A percentile compares a stretch with the other conserved stretches of the same genome.
Evolutionary conservation across 768 basidiomycete genomes (phyloP).

Genomic region (Pleurotus tuber-regium): DNA sequence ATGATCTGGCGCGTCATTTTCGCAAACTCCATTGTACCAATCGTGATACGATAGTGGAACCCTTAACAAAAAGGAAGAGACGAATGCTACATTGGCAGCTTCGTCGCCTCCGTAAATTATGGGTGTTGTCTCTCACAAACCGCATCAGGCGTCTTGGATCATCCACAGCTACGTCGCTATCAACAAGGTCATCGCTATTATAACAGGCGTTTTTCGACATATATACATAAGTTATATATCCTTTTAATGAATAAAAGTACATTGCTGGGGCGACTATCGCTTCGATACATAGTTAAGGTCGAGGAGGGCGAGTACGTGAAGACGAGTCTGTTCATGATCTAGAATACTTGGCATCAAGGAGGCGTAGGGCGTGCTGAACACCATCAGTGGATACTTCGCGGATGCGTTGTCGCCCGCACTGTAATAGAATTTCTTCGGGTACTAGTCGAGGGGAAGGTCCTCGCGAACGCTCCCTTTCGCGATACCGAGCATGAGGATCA

Average conservation of each 20-base stretch:
- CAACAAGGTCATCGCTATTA: conserved; percentile 11
- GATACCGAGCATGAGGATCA: conserved; percentile 45
- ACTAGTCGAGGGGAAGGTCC: conserved; percentile 51
- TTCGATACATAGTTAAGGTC: neutral
- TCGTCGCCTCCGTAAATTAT: no score
- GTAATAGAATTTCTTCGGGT: conserved; percentile 58
- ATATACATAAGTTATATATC: conserved; percentile 1
- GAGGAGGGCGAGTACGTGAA: conserved; percentile 1
- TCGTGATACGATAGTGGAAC: conserved; percentile 14
- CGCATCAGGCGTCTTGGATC: neutral
- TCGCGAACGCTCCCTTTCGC: conserved; percentile 36
- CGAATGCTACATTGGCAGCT: conserved; percentile 28
- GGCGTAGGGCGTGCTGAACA: conserved; percentile 70
- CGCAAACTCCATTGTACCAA: conserved; percentile 34
- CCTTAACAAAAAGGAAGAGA: conserved; percentile 29
- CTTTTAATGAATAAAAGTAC: neutral
- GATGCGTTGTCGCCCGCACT: conserved; percentile 59
- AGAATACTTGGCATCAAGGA: conserved; percentile 66
- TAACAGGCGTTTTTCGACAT: conserved; percentile 9
- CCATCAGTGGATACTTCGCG: conserved; percentile 72
- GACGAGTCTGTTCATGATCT: conserved; percentile 17
- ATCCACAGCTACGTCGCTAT: conserved; percentile 2
- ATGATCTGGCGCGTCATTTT: conserved; percentile 45
- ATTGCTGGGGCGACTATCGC: neutral
- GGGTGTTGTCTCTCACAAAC: no score